These are phyloP conservation scores for Tulasnella sp. DNA, from an alignment of 768 basidiomycete genomes.

Conservation along the genomic window DNA sequence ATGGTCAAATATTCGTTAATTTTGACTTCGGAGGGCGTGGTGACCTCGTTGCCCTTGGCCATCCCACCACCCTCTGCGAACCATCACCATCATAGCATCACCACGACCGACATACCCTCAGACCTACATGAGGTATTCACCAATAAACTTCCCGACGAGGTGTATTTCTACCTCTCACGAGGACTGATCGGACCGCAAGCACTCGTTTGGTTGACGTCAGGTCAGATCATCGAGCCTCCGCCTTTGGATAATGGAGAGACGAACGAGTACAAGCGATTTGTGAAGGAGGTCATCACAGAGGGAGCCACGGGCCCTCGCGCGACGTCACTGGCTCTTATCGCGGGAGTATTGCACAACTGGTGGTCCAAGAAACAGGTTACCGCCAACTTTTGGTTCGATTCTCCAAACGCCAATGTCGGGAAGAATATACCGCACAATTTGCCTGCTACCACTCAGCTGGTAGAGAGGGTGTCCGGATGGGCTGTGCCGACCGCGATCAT, in stretches of 20 bases:
- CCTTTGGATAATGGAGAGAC: slow-evolving; percentile 95
- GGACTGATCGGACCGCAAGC: slow-evolving; percentile 84
- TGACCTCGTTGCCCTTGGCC: slow-evolving; percentile 72
- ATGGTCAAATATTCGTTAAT: slow-evolving; percentile 91
- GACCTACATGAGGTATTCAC: slow-evolving; percentile 96
- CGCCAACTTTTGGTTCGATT: slow-evolving; percentile 71
- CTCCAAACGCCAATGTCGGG: slow-evolving; percentile 41
- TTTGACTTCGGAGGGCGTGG: slow-evolving; percentile 76
- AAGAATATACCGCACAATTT: slow-evolving; percentile 55
- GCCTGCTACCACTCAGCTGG: slow-evolving; percentile 71
- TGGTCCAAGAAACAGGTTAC: slow-evolving; percentile 74
- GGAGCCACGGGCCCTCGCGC: slow-evolving; percentile 89
- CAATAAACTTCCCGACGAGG: slow-evolving; percentile 85
- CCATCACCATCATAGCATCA: slow-evolving; percentile 52
- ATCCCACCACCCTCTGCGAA: slow-evolving; percentile 44
- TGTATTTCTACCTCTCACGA: slow-evolving; percentile 92
- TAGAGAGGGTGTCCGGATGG: slow-evolving; percentile 85
- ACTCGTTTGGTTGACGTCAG: slow-evolving; percentile 84
- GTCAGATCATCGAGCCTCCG: slow-evolving; percentile 68
- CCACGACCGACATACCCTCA: slow-evolving; percentile 76
- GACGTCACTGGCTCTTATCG: slow-evolving; percentile 80
- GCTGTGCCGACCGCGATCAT: slow-evolving; percentile 75
- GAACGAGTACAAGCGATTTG: slow-evolving; percentile 86
- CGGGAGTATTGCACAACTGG: slow-evolving; percentile 65
- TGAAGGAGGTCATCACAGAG: slow-evolving; percentile 94